Base-by-base conservation (phyloP, 768 basidiomycete species). In the Tricholoma flavovirens region DNA sequence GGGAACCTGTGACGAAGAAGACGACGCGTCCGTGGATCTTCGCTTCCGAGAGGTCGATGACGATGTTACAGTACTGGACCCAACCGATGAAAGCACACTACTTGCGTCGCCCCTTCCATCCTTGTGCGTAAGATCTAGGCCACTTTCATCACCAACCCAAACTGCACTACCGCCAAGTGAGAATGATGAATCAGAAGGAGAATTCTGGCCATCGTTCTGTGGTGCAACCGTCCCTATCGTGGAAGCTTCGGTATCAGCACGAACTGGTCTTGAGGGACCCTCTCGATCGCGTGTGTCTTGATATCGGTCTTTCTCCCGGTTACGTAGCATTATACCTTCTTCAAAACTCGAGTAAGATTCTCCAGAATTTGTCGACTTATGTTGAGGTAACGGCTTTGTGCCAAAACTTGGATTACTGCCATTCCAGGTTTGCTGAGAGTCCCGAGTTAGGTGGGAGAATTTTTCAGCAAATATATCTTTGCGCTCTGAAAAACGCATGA, bases 391-490 rank as follows among this genome's bases (percentile, higher is more conserved):
- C 21, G 66, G 49, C 55, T 71, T 74, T n/a, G 61, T 52, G 1
- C 58, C 67, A 51, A 63, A 43, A 26, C 60, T 59, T 33, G 56
- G 53, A 60, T 59, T 64, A 55, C 64, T 67, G 40, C 56, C 66
- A 38, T 66, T 65, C 62, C 62, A 66, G 30, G 61, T 62, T 49
- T 66, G 63, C 32, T 70, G 73, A 14, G 69, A 62, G 24, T 62
- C 63, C 21, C 57, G 56, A 53, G 40, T 54, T 21, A 67, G 55
- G 61, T 72, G 74, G 15, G 77, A 62, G 69, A 93, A 91, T 69
- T 90, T 91, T 64, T 98, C 95, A 17, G 84, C 75, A 66, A 98
- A 95, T 43, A 97, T 79, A 67, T 98, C 95, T 67, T 91, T 93
- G 30, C 93, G 82, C 58, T 98, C 95, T 12, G 89, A 91, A 1